Evolutionary conservation across 805 yeast genomes (phyloP).

Genomic region (Candida namnaoensis): DNA sequence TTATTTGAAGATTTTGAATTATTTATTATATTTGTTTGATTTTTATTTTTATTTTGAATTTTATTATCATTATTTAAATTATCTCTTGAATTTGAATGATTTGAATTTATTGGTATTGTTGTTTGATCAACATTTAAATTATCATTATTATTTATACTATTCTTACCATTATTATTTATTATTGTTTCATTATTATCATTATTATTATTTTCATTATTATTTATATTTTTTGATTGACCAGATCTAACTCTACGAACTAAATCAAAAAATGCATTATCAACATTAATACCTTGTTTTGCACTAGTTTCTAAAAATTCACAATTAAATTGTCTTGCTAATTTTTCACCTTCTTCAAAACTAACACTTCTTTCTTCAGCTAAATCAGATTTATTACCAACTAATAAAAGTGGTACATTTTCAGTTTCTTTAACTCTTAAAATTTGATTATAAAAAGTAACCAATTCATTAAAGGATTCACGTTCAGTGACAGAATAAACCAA

Average conservation of each 20-base stretch:
- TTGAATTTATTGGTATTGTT: no score
- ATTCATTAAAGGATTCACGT: constrained; percentile 76
- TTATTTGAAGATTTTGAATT: neutral
- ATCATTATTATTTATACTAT: neutral
- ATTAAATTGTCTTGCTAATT: constrained; percentile 53
- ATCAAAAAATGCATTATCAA: constrained; percentile 74
- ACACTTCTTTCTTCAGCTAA: constrained; percentile 71
- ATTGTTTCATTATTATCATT: neutral
- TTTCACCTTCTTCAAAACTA: constrained; percentile 52
- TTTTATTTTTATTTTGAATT: neutral
- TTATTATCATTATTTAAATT: no score
- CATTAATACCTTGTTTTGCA: constrained; percentile 87
- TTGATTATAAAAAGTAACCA: constrained; percentile 72
- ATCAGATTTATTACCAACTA: constrained; percentile 79
- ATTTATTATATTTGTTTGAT: neutral
- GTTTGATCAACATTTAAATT: neutral
- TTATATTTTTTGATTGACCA: neutral
- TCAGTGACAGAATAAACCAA: constrained; percentile 86
- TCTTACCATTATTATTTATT: neutral
- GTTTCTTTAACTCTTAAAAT: constrained; percentile 71
- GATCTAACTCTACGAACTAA: constrained; percentile 47
- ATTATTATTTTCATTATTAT: neutral
- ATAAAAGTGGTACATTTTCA: constrained; percentile 65
- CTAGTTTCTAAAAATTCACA: constrained; percentile 85
- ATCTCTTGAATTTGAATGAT: no score